Percentiles rank a stretch among this genome's conserved stretches.
phyloP scores from a whole-genome alignment of 2,329 filamentous ascomycete genomes.

The Taxawa tesnikishii region DNA sequence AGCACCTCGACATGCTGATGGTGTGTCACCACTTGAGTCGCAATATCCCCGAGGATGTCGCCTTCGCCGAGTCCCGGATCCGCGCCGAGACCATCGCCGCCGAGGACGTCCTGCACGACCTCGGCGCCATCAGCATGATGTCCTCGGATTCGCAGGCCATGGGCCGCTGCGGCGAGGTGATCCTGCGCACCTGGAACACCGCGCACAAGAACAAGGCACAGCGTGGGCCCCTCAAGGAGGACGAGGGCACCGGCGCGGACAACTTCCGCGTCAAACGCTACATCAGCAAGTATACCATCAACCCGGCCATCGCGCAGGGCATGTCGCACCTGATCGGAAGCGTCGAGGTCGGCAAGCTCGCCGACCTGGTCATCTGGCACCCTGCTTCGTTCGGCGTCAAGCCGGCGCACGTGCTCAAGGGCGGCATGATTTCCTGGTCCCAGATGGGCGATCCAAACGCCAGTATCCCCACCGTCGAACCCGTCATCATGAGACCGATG shows the following conservation, averaged over 20 bases:
- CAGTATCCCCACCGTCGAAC: slow-evolving; percentile 76
- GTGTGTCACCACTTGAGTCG: slow-evolving; percentile 89
- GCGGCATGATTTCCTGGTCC: slow-evolving; percentile 69
- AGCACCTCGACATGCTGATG: slow-evolving; percentile 98
- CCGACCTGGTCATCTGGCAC: slow-evolving; percentile 81
- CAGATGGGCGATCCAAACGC: slow-evolving; percentile 57
- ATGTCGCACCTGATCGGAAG: slow-evolving; percentile 80
- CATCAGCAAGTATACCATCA: slow-evolving; percentile 91
- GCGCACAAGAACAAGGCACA: slow-evolving; percentile 94
- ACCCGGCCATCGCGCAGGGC: slow-evolving; percentile 82
- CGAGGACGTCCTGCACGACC: slow-evolving; percentile 88
- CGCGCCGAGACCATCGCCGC: slow-evolving; percentile 92
- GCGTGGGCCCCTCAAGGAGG: slow-evolving; percentile 63
- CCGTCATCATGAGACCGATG: slow-evolving; percentile 73
- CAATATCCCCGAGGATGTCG: slow-evolving; percentile 89
- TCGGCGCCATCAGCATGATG: slow-evolving; percentile 97
- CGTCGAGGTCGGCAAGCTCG: slow-evolving; percentile 78
- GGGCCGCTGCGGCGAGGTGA: slow-evolving; percentile 89
- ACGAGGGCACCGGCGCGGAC: slow-evolving; percentile 66
- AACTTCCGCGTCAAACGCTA: slow-evolving; percentile 91
- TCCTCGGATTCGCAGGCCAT: slow-evolving; percentile 90
- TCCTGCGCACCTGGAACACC: slow-evolving; percentile 90
- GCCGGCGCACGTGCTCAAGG: slow-evolving; percentile 71
- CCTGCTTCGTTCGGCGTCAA: slow-evolving; percentile 80
- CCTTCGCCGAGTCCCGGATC: slow-evolving; percentile 89